Base-by-base conservation (phyloP, 1,284 basidiomycete genomes). In the Leccinum angustisporum region DNA sequence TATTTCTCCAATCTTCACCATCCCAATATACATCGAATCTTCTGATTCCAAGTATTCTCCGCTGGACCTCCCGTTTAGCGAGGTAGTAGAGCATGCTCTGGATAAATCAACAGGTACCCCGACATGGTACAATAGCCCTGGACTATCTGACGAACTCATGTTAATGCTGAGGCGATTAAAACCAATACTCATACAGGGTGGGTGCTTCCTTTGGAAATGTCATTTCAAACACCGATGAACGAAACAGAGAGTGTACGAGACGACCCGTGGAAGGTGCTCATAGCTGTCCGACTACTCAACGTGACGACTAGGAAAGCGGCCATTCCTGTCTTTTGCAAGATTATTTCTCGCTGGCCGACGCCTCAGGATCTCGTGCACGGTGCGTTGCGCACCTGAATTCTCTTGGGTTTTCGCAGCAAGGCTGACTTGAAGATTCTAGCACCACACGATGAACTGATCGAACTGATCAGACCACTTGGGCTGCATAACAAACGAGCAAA, bases 281-380 rank as follows among this genome's bases (percentile, higher is more conserved):
- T 76, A 57, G 72, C 73, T 8, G 70, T 64, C 11, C 65, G 66
- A 53, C 54, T 73, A n/a, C 72, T 73, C n/a, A 73, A 73, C 18
- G 72, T 75, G 36, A 76, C 72, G 14, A 65, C 63, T 1, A 74
- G 73, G 2, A 71, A 68, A 38, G 69, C 53, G 5, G 72, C 73
- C 10, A 74, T 73, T 16, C 72, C 74, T 2, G 63, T 73, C 21
- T 87, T 89, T 68, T 83, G 81, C 78, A 68, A 76, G 18, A 72
- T 90, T 34, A 68, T 86, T 5, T 64, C 72, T 6, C 76, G 68
- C 31, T 90, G 86, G 84, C 79, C 82, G 2, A 84, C 79, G 0
- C 80, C 87, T 11, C 73, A 73, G 56, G 78, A 75, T 9, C 76
- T 88, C 48, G 78, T 81, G 11, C 66, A 79, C 68, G 86, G 87